These are phyloP conservation scores for Solanum bulbocastanum DNA, from an alignment of 257 asterid genomes.

Conservation along the genomic window DNA sequence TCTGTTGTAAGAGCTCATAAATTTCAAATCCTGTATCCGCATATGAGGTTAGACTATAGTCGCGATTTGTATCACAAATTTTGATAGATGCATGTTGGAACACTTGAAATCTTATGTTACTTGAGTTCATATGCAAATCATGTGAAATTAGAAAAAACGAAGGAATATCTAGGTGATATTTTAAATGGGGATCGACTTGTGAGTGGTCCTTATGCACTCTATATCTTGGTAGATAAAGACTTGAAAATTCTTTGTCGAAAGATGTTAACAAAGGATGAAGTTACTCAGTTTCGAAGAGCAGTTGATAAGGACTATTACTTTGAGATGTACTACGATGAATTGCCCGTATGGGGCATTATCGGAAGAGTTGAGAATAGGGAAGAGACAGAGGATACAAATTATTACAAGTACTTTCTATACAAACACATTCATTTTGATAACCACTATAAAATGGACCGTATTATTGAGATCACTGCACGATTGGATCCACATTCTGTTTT, in stretches of 20 bases:
- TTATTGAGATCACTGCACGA: constrained; percentile 61
- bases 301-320: constrained; percentile 51
- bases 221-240: too few species aligned
- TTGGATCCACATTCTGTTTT: constrained; percentile 60
- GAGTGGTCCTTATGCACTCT: too few species aligned
- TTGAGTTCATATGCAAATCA: too few species aligned
- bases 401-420: constrained; percentile 11
- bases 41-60: neutral
- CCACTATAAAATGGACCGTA: constrained; percentile 46
- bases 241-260: too few species aligned
- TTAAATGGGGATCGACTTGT: too few species aligned
- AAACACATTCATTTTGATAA: constrained; percentile 61
- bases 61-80: neutral
- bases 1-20: neutral
- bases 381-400: too few species aligned
- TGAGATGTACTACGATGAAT: constrained; percentile 71
- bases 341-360: constrained; percentile 72
- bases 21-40: neutral
- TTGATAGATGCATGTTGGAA: neutral
- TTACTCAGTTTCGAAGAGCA: too few species aligned
- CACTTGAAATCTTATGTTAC: too few species aligned
- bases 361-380: constrained; percentile 12
- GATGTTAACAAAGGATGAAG: too few species aligned
- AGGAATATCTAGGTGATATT: too few species aligned
- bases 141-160: too few species aligned